phyloP scores from a whole-genome alignment of 148 eudicot genomes.

The Pouteria glomerata region DNA sequence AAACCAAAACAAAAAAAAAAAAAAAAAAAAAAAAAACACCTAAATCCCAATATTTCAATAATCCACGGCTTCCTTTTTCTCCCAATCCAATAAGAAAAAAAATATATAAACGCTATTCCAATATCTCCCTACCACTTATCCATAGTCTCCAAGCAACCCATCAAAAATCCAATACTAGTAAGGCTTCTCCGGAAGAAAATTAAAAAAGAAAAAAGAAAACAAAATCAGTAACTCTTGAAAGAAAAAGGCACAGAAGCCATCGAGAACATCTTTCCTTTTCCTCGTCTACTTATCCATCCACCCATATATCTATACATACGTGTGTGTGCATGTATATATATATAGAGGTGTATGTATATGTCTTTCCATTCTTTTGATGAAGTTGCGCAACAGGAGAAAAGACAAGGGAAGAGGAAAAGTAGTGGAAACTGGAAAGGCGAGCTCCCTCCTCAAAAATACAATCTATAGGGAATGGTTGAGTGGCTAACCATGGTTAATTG shows the following conservation, averaged over 20 bases:
- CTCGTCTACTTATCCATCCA: neutral
- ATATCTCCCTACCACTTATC: neutral
- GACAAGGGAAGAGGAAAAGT: constrained; percentile 1
- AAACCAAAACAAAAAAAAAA: too few relatives aligned
- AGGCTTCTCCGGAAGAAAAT: too few relatives aligned
- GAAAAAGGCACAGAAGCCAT: neutral
- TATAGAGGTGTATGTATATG: too few relatives aligned
- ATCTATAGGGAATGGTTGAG: neutral
- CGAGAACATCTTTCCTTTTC: constrained; percentile 9
- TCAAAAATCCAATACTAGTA: too few relatives aligned
- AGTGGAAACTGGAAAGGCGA: neutral
- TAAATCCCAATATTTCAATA: constrained; percentile 3
- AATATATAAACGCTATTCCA: neutral
- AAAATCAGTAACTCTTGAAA: neutral
- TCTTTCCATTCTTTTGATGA: neutral
- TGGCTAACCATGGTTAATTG: constrained; percentile 4
- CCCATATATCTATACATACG: neutral
- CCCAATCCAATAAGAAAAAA: too few relatives aligned
- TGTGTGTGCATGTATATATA: neutral
- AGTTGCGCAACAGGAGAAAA: constrained; percentile 11
- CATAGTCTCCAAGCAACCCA: too few relatives aligned
- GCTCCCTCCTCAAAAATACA: too few relatives aligned
- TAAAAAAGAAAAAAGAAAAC: too few relatives aligned
- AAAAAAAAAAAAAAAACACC: too few relatives aligned
- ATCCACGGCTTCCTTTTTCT: neutral